Percentiles rank a stretch among this genome's conserved stretches.
Conservation (phyloP, 345 rosid genomes). For the Eucalyptus melliodora region DNA sequence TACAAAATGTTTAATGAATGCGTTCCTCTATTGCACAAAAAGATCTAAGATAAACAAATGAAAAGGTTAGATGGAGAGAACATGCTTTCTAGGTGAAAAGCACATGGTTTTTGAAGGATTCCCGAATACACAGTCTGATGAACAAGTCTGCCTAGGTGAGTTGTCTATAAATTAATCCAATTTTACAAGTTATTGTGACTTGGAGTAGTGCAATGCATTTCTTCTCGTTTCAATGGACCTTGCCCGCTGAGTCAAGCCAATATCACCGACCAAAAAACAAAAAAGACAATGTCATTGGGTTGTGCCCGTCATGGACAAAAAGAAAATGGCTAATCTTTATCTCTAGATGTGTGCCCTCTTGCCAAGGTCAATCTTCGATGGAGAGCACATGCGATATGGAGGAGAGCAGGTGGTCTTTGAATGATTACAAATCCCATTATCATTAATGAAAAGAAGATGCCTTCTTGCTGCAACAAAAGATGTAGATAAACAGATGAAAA, state of each 20-base stretch:
- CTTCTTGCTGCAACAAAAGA: background rate
- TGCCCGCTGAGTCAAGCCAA: background rate
- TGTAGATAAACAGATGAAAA: background rate
- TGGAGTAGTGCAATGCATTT: background rate
- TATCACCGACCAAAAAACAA: no score
- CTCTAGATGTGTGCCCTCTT: background rate
- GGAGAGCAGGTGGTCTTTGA: background rate
- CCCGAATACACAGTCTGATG: background rate
- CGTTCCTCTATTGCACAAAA: background rate
- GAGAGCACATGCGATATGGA: no score
- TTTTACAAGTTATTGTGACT: background rate
- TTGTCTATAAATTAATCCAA: background rate
- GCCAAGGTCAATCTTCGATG: background rate
- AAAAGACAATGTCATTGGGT: background rate
- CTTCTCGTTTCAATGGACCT: background rate
- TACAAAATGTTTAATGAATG: background rate
- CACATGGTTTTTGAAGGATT: background rate
- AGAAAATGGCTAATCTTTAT: background rate
- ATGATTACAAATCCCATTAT: background rate
- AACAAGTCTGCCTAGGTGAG: background rate
- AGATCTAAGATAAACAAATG: background rate
- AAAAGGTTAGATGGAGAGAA: no score
- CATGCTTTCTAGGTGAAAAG: background rate
- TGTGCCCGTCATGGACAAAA: background rate
- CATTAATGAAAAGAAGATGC: background rate